Base-by-base conservation (phyloP, 2,329 filamentous ascomycete genomes). In the Domatiomyces catenatus region DNA sequence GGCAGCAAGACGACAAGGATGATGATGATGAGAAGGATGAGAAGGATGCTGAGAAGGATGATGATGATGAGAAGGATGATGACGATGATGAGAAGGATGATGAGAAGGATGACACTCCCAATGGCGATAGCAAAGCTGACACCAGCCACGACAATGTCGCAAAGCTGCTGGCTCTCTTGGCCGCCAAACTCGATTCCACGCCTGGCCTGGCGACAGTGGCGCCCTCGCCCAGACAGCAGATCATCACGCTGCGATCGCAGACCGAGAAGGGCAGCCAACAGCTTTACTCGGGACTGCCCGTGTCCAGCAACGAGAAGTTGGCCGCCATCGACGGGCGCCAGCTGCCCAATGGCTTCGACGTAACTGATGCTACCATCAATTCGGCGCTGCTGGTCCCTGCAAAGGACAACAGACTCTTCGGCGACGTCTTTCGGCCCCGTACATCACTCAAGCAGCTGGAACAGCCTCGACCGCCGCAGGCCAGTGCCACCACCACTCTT, bases 241-340 rank as follows among this genome's bases (percentile, higher is more conserved):
- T 60, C 20, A 46, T 60, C n/a, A 54, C 56, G 7, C 48, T 60
- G 32, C 52, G 55, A n/a, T 56, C 53, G 28, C 49, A 54, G 22
- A 53, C 55, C 44, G 56, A 60, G 18, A 56, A 56, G 1, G 80
- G 80, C 45, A 76, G 84, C 36, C 83, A 81, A 58, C 84, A 90
- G 53, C 71, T 95, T 3, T 95, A 92, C 64, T 94, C 90, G 3
- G 94, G 89, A 65, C 71, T 94, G 47, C 85, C 84, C 56, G 73
- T 76, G 5, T 56, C 59, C 48, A 61, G 63, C 20, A 43, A 44
- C 17, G 26, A 46, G 12, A 17, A 47, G 3, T 43, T 48, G 42
- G 44, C 20, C 22, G 15, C 45, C 19, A 49, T 50, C 12, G 51
- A 54, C 36, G 43, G 46, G 20, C 72, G 75, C 39, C 75, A 71